Percentiles rank a stretch among this genome's conserved stretches.
Conservation (phyloP, 345 rosid genomes). For the Bruguiera gymnorhiza region DNA sequence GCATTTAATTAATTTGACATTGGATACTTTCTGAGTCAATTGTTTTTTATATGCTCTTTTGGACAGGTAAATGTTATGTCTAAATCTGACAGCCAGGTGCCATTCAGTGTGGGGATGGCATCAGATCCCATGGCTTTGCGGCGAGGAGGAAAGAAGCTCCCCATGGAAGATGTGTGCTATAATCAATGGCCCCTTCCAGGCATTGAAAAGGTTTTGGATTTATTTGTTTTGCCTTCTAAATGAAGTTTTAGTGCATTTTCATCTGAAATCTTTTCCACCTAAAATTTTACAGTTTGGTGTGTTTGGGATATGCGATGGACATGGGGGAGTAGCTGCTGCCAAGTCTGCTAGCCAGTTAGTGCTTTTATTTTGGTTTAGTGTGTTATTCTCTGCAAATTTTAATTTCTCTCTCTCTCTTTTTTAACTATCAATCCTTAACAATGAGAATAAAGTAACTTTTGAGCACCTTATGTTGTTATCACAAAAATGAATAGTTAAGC, state of each 20-base stretch:
- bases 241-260: not conserved
- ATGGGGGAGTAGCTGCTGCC: slow-evolving; percentile 91
- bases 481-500: too few species aligned
- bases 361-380: slow-evolving; percentile 19
- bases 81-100: slow-evolving; percentile 47
- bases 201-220: slow-evolving; percentile 47
- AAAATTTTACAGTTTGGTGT: slow-evolving; percentile 71
- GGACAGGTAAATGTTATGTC: slow-evolving; percentile 69
- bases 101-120: slow-evolving; percentile 78
- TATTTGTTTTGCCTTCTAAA: slow-evolving; percentile 9
- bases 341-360: slow-evolving; percentile 90
- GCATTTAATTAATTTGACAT: not conserved
- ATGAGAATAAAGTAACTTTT: too few species aligned
- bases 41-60: not conserved
- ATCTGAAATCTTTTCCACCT: slow-evolving; percentile 2
- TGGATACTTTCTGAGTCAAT: not conserved
- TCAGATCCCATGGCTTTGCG: slow-evolving; percentile 97
- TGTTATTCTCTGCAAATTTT: slow-evolving; percentile 16
- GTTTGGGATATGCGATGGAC: slow-evolving; percentile 98
- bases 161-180: slow-evolving; percentile 95
- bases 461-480: too few species aligned
- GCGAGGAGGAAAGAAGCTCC: slow-evolving; percentile 88
- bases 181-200: slow-evolving; percentile 95
- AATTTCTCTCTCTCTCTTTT: not conserved
- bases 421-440: too few species aligned